Conservation (phyloP, 768 basidiomycete species). For the Suillus discolor region DNA sequence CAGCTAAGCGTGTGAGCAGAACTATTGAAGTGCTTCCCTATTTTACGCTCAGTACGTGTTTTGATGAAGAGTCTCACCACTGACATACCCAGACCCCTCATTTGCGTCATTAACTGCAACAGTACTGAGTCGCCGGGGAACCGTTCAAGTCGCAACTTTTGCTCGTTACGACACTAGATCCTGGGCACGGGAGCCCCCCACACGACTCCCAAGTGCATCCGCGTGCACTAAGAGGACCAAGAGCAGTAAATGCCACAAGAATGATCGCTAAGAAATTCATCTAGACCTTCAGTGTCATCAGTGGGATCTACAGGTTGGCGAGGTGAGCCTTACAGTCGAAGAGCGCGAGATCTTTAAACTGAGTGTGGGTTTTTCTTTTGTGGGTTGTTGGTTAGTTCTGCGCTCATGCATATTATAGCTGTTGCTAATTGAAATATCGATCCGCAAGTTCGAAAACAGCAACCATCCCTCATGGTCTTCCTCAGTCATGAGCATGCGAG, state of each 20-base stretch:
- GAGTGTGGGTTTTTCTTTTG: background rate
- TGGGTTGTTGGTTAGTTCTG: background rate
- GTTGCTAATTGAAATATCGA: background rate
- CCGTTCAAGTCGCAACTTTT: background rate
- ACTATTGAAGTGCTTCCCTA: background rate
- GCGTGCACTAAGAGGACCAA: background rate
- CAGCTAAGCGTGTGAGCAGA: too few relatives aligned
- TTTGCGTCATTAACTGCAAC: slow-evolving; percentile 1
- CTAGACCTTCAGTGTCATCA: background rate
- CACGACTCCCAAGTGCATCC: slow-evolving; percentile 12
- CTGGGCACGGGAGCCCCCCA: slow-evolving; percentile 1
- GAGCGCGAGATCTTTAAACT: background rate
- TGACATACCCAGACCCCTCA: background rate
- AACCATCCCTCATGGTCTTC: background rate
- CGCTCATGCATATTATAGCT: background rate
- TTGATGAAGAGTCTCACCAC: background rate
- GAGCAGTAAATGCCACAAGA: background rate
- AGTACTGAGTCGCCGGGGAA: background rate
- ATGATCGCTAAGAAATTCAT: background rate
- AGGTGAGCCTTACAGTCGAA: background rate
- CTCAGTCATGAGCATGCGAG: background rate
- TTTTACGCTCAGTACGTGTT: background rate
- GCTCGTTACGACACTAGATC: rapidly evolving
- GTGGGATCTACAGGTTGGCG: background rate
- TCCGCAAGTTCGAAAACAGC: background rate